These are phyloP conservation scores for Ottelia alismoides DNA, from an alignment of 106 monocot species.

Conservation along the genomic window DNA sequence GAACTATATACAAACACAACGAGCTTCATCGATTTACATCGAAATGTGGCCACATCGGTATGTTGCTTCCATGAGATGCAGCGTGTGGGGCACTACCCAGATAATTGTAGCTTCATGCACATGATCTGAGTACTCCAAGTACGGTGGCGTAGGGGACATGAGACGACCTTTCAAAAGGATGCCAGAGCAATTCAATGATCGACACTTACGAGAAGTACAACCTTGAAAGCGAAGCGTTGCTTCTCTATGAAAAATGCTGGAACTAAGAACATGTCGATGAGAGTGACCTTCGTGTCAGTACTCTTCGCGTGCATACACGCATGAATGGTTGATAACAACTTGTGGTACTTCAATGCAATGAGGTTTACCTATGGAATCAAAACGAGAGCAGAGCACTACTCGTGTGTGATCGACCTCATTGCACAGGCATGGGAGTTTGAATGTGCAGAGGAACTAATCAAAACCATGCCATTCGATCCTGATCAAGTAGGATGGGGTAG, in stretches of 20 bases:
- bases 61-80: constrained; percentile 40
- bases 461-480: constrained; percentile 11
- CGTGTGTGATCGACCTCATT: constrained; percentile 27
- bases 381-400: constrained; percentile 23
- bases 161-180: constrained; percentile 25
- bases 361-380: constrained; percentile 5
- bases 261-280: constrained; percentile 20
- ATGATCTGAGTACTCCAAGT: constrained; percentile 31
- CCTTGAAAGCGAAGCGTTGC: constrained; percentile 29
- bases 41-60: too few relatives aligned
- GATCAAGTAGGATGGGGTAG: constrained; percentile 29
- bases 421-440: constrained; percentile 19
- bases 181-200: constrained; percentile 28
- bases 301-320: constrained; percentile 46
- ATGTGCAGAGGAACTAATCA: constrained; percentile 15
- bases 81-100: constrained; percentile 35
- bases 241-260: constrained; percentile 33
- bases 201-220: constrained; percentile 35
- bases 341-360: constrained; percentile 18
- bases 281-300: constrained; percentile 16
- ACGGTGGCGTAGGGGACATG: constrained; percentile 23
- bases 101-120: constrained; percentile 57
- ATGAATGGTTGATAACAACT: constrained; percentile 27
- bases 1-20: too few relatives aligned
- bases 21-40: too few relatives aligned